Base-by-base conservation (phyloP, 495 filamentous ascomycete species). In the Aspergillus hancockii region DNA sequence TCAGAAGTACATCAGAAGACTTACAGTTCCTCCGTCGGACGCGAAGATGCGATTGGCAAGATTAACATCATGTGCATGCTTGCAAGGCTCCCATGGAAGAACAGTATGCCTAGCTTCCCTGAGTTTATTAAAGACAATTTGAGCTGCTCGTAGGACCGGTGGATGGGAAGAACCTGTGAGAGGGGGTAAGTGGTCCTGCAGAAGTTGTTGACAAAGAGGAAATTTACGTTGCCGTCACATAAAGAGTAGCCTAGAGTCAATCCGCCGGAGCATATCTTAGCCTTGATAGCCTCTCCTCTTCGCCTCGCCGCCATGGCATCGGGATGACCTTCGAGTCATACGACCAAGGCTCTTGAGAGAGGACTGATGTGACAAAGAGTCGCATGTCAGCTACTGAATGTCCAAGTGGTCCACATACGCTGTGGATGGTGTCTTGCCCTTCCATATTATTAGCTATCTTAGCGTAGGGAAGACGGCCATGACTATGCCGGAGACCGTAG, bases 21-120 rank as follows among this genome's bases (percentile, higher is more conserved):
- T 38, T 3, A 38, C 65, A 13, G 66, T 62, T 21, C 69, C 68
- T 3, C 77, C 77, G 60, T 81, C 79, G 19, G 71, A 62, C 4
- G 65, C 59, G 41, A 76, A 74, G 49, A 81, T 73, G 14, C 64
- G 52, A 53, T 67, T 68, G 58, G 75, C 69, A 0, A 81, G 65
- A 32, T 66, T 46, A 7, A 67, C 54, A 13, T 68, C 77, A 43
- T 56, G 71, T 2, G 63, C 62, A 32, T 80, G 77, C 28, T 69
- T 64, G 50, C 76, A 74, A 0, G 77, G 77, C 10, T 60, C 64
- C 79, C 79, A 81, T 4, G 69, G 63, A 16, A 75, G 52, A 13
- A 76, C 45, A 25, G 69, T 71, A 41, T 82, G 78, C 0, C 79
- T 78, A 10, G 67, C 65, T 2, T 71, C 61, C 34, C 67, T 63